Evolutionary conservation across 768 basidiomycete genomes (phyloP), one percentile per base, ranked within the genome.

Genomic region (Tephrocybe sp.): DNA sequence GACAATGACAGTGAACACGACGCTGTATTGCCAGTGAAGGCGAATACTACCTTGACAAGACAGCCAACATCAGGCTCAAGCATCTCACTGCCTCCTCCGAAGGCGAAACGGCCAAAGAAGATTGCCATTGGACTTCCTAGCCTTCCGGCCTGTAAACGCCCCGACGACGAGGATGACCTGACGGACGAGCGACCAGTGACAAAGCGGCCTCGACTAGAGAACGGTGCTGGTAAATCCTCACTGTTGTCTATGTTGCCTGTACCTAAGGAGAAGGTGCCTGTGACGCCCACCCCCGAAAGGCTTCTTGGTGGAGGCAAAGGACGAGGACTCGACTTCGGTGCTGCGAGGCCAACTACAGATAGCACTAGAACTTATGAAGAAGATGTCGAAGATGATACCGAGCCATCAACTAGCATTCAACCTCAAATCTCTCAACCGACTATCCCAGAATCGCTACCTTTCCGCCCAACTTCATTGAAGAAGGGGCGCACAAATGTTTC

Each of bases 191-290:
- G 70, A 56, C 85, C 82, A 31, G 71, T 78, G 2, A 71, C 81
- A 31, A 90, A 88, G 67, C 84, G 76, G 50, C 69, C 74, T 15
- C 74, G 79, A 21, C 54, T 79, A 31, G 73, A 75, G 27, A 52
- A 75, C 18, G 80, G 83, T 7, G 80, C 80, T 22, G 87, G 87
- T 9, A 61, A 63, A 11, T 91, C 88, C 0, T 78, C 81, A 2
- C 61, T 91, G 41, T 59, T 91, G 25, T 76, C 77, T 8, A 88
- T 90, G 83, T 73, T 91, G 10, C 89, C 89, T 27, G 78, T 82
- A 0, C 89, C 89, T 4, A 88, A 84, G 66, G 77, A 78, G 61
- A 69, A 72, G 47, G 60, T 67, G 19, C 73, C 79, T 9, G 62
- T 73, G n/a, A 60, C 63, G 21, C 62, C 69, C 42, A 61, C 67